Base-by-base conservation (phyloP, 345 rosid genomes). In the Litchi chinensis region DNA sequence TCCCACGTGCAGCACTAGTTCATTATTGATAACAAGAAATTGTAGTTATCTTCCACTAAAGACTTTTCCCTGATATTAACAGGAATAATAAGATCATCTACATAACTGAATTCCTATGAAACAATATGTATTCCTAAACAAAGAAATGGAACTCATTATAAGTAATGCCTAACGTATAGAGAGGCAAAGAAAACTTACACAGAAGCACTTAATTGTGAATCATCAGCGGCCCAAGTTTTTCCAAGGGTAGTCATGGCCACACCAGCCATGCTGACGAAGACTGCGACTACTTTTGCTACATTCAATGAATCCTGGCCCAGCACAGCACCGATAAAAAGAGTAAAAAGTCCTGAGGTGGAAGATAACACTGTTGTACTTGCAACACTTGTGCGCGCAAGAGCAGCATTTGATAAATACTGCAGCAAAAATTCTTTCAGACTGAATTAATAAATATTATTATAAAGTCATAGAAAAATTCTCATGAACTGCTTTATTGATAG, bases 281-380 rank as follows among this genome's bases (percentile, higher is more conserved):
- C 99, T 21, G 99, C 99, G 66, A 92, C 90, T 19, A 97, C 90
- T 86, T 97, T 97, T 32, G 98, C 78, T 60, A 89, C 86, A 81
- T 94, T 94, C 73, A 97, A 79, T 57, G 91, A 85, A 85, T 97
- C 99, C 91, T 97, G 93, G 43, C 98, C 98, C 89, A 97, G 84
- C 64, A 91, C 80, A 1, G 86, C 98, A 50, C 99, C 99, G 37
- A 93, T 87, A 88, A 97, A 94, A 64, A 97, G 99, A 60, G 99
- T 97, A 87, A 97, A 97, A 65, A 97, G 95, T 60, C 99, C 99
- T 32, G 99, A 92, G 68, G 99, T 97, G 68, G 99, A 97, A 19
- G 99, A 97, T 65, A 97, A 79, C 56, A 97, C 99, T 39, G 99
- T 96, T 62, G 98, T 97, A 81, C 99, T 97, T 60, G 99, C 98